These are phyloP conservation scores for Botryococcus braunii DNA, from an alignment of 163 green algal species.

Conservation along the genomic window DNA sequence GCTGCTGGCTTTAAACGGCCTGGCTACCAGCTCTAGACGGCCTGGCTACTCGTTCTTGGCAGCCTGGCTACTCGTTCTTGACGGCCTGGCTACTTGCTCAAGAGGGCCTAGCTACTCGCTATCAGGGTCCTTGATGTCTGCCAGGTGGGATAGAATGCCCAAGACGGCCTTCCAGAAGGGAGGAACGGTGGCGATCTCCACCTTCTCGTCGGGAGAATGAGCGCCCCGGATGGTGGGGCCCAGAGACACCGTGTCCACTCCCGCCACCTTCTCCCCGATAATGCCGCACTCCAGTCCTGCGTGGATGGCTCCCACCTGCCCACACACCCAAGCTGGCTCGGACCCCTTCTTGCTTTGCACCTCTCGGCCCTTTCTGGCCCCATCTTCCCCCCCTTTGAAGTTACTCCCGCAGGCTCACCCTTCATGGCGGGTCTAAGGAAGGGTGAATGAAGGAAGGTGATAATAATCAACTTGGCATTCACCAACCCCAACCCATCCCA, in stretches of 20 bases:
- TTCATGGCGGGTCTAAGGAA: no score
- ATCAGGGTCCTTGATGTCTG: conserved; percentile 18
- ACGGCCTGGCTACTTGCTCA: no score
- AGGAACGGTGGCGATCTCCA: conserved; percentile 36
- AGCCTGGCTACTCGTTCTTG: no score
- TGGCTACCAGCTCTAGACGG: no score
- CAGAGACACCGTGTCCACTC: conserved; percentile 49
- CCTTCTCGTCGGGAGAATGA: conserved; percentile 61
- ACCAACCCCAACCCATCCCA: no score
- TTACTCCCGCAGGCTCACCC: no score
- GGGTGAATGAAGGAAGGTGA: neutral
- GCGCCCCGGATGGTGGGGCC: conserved; percentile 70
- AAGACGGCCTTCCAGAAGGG: conserved; percentile 39
- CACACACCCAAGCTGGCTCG: neutral
- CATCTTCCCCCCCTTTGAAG: no score
- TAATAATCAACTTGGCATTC: neutral
- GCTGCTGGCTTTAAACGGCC: no score
- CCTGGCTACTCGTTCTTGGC: no score
- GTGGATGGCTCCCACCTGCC: conserved; percentile 23
- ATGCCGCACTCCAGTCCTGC: conserved; percentile 75
- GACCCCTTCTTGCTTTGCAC: neutral
- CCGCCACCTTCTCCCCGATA: conserved; percentile 49
- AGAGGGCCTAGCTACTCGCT: no score
- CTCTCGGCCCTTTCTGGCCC: no score
- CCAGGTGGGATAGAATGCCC: conserved; percentile 31